Evolutionary conservation across 306 rosid species (phyloP).

Genomic region (Citrullus colocynthis): DNA sequence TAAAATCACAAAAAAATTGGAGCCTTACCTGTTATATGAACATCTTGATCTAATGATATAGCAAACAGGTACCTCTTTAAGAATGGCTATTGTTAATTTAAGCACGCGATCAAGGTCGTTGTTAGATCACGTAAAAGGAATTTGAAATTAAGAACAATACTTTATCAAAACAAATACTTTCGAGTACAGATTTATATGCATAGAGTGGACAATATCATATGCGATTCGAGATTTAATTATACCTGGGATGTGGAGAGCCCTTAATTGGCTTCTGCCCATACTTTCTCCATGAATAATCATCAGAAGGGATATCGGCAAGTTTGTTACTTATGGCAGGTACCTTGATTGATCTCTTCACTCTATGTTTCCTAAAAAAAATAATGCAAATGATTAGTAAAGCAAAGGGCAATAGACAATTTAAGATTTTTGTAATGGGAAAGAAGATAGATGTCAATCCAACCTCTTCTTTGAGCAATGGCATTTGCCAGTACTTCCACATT

Average conservation of each 20-base stretch:
- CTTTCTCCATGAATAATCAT: constrained; percentile 99
- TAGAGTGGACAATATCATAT: not conserved
- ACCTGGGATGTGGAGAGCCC: constrained; percentile 99
- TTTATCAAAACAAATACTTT: not conserved
- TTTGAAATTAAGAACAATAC: not conserved
- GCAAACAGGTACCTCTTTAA: not conserved
- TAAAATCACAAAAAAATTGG: not conserved
- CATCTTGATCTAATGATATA: not conserved
- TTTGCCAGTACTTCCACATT: constrained; percentile 78
- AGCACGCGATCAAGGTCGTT: not conserved
- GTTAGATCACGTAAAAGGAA: too few relatives aligned
- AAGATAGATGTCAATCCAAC: constrained; percentile 20
- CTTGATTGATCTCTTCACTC: constrained; percentile 88
- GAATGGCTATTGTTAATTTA: not conserved
- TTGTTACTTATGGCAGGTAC: constrained; percentile 98
- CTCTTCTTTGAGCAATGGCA: constrained; percentile 99
- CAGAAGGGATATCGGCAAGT: constrained; percentile 96
- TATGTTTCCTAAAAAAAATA: constrained; percentile 50
- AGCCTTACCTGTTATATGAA: not conserved
- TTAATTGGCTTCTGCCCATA: constrained; percentile 99
- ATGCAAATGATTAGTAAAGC: not conserved
- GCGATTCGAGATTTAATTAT: constrained; percentile 1
- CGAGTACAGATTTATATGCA: not conserved
- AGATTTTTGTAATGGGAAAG: not conserved
- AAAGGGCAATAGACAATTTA: not conserved